Conservation (phyloP, 352 stramenopile genomes). For the Pythium pyrilobum region DNA sequence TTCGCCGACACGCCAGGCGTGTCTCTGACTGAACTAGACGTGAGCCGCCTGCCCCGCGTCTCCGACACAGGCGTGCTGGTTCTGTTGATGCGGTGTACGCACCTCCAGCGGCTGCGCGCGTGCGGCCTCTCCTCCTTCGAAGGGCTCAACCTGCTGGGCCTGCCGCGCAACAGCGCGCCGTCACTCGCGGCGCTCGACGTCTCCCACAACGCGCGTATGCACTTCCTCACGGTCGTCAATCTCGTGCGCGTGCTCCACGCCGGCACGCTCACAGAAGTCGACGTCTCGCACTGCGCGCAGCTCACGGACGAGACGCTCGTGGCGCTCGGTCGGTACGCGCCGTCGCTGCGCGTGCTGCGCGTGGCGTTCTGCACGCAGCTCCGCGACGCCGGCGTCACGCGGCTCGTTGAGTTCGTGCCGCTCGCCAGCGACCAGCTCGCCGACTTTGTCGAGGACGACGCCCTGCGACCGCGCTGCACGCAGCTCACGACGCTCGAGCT, state of each 20-base stretch:
- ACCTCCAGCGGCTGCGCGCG: slow-evolving; percentile 14
- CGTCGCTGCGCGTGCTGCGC: slow-evolving; percentile 30
- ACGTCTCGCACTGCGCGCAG: slow-evolving; percentile 47
- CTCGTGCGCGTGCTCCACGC: slow-evolving; percentile 33
- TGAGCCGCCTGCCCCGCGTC: slow-evolving; percentile 49
- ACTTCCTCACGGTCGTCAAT: slow-evolving; percentile 33
- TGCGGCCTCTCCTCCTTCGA: slow-evolving; percentile 42
- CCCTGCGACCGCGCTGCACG: slow-evolving; percentile 26
- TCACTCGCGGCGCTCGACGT: slow-evolving; percentile 32
- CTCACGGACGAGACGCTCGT: slow-evolving; percentile 51
- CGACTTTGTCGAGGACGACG: slow-evolving; percentile 24
- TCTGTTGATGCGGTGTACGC: slow-evolving; percentile 43
- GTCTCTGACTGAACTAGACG: slow-evolving; percentile 39
- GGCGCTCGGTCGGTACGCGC: slow-evolving; percentile 36
- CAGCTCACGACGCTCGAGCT: slow-evolving; percentile 48
- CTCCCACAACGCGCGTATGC: slow-evolving; percentile 28
- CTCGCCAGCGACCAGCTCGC: slow-evolving; percentile 18
- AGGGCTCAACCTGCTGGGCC: slow-evolving; percentile 48
- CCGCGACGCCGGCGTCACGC: slow-evolving; percentile 43
- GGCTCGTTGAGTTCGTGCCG: slow-evolving; percentile 35
- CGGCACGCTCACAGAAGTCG: slow-evolving; percentile 30
- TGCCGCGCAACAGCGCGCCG: slow-evolving; percentile 23
- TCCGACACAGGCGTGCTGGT: slow-evolving; percentile 55
- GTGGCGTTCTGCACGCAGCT: slow-evolving; percentile 51
- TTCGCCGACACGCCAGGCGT: slow-evolving; percentile 36